Base-by-base conservation (phyloP, 1,284 basidiomycete genomes). In the Cryptococcus sp. region DNA sequence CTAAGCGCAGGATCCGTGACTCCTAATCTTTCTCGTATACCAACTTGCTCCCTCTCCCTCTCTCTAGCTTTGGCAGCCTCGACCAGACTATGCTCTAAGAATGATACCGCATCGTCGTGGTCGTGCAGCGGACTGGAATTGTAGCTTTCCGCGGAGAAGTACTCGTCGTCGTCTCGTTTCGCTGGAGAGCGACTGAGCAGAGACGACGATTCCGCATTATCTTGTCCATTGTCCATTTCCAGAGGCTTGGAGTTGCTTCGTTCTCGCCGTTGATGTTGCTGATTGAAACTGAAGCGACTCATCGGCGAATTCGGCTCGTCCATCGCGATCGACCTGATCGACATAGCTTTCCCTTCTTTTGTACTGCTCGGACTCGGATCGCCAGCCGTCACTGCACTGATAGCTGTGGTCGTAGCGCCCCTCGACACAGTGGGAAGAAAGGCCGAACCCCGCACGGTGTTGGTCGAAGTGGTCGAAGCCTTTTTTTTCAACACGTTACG, bases 401-500 rank as follows among this genome's bases (percentile, higher is more conserved):
- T 47, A 5, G 66, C 67, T 6, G 64, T 65, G 1, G 65, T 65
- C 2, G 68, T 52, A 25, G 49, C 53, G n/a, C 41, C 51, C 5
- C 51, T 22, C 7, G 59, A 50, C 3, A 60, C 50, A 11, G 66
- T 50, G 4, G 67, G 58, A 31, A 65, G 58, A 46, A 59, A 60
- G 20, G 31, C 31, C 10, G 56, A 56, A 13, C 62, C 70, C 16
- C 60, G 54, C 23, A 73, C 60, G 6, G 71, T 73, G 38, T 69
- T 56, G 3, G 60, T 69, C 16, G 69, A 71, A 3, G 63, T 53
- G 1, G 59, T 54, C 2, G 61, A 65, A 8, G 64, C 54, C 47
- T 70, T 72, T 54, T 72, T 69, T 22, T 57, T 61, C 11, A 70
- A 53, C 16, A 57, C 39, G 38, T 61, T 65, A 8, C 54, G 50